Percentiles rank a stretch among this genome's conserved stretches.
Conservation (phyloP, 306 rosid genomes). For the Dryas alaskensis region DNA sequence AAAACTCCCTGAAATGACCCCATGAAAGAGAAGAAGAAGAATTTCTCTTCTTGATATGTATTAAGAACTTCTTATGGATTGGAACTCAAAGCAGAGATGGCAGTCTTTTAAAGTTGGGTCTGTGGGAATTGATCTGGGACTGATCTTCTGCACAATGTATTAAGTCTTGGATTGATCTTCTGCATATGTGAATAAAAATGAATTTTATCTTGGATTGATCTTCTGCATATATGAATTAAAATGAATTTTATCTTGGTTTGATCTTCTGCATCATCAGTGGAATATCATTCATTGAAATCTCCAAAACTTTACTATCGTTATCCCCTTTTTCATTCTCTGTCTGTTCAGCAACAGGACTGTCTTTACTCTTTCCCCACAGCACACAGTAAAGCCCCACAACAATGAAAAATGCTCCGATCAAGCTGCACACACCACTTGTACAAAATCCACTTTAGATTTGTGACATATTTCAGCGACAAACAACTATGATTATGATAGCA, state of each 20-base stretch:
- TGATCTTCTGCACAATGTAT: too few species aligned
- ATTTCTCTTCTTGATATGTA: background rate
- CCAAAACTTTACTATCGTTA: background rate
- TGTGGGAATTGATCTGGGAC: too few species aligned
- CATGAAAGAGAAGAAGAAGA: background rate
- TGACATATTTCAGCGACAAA: background rate
- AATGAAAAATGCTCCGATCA: conserved; percentile 32
- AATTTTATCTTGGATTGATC: too few species aligned
- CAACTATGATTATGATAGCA: background rate
- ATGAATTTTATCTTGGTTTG: too few species aligned
- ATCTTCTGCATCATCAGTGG: background rate
- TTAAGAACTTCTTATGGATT: too few species aligned
- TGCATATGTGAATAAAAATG: too few species aligned
- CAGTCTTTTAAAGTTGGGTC: too few species aligned
- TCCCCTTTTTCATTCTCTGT: background rate
- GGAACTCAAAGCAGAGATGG: too few species aligned
- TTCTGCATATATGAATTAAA: too few species aligned
- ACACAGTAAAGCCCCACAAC: conserved; percentile 33
- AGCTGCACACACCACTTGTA: conserved; percentile 9
- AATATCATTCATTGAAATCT: conserved; percentile 22
- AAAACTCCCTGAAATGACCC: conserved; percentile 28
- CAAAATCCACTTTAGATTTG: background rate
- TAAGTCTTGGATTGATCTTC: too few species aligned
- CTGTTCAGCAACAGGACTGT: background rate
- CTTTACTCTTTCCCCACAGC: conserved; percentile 35